Percentiles rank a stretch among this genome's conserved stretches.
phyloP scores from a whole-genome alignment of 169 alveolate genomes.

The Plasmodium gaboni region DNA sequence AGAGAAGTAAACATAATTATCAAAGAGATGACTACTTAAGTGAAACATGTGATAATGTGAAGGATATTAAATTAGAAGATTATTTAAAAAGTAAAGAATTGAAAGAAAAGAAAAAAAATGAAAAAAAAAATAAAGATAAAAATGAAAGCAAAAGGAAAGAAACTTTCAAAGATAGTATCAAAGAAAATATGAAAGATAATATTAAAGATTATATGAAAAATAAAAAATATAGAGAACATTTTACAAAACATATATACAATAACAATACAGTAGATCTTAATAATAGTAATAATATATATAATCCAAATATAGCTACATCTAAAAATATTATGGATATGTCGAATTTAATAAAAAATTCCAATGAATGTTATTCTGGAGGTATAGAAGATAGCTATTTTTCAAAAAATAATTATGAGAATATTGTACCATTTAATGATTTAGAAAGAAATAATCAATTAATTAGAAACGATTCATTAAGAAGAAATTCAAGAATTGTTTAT shows the following conservation, averaged over 20 bases:
- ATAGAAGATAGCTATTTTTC: neutral
- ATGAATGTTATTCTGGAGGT: conserved; percentile 24
- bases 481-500: conserved; percentile 17
- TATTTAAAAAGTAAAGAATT: conserved; percentile 3
- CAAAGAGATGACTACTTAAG: conserved; percentile 22
- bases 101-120: neutral
- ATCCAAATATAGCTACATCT: neutral
- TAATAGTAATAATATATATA: neutral
- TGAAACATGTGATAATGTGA: conserved; percentile 22
- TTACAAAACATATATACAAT: neutral
- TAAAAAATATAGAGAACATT: neutral
- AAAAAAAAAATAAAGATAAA: neutral
- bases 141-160: neutral
- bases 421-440: conserved; percentile 38
- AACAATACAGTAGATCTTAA: conserved; percentile 6
- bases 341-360: conserved; percentile 14
- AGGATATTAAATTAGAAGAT: neutral
- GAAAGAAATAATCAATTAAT: conserved; percentile 48
- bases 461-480: conserved; percentile 19
- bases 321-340: neutral
- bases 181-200: neutral
- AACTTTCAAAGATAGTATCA: neutral
- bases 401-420: conserved; percentile 16
- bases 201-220: neutral
- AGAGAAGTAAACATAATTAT: neutral